Conservation (phyloP, 257 asterid genomes). For the Thymus quinquecostatus region DNA sequence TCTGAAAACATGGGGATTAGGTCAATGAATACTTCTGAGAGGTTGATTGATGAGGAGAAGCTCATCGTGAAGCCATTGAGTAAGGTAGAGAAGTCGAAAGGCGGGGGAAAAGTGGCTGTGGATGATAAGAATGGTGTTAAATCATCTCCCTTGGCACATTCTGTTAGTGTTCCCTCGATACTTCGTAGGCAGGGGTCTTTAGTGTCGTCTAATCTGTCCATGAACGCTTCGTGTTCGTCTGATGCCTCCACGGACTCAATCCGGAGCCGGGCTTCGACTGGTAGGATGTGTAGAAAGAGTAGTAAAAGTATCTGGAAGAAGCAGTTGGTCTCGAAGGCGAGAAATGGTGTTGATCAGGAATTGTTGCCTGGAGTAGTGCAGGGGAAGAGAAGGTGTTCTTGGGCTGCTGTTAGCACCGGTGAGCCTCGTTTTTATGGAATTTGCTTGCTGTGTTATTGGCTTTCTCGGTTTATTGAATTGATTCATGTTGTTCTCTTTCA, state of each 20-base stretch:
- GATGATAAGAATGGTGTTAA: conserved; percentile 28
- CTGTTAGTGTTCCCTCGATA: conserved; percentile 40
- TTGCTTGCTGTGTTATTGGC: not conserved
- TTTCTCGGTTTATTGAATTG: not conserved
- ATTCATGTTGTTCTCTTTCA: not conserved
- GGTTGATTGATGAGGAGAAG: conserved; percentile 19
- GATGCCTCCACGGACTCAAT: conserved; percentile 49
- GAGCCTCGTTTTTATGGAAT: conserved; percentile 14
- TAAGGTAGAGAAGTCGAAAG: conserved; percentile 34
- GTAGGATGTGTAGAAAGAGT: conserved; percentile 39
- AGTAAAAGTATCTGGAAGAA: conserved; percentile 31
- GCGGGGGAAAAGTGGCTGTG: conserved; percentile 38
- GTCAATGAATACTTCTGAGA: conserved; percentile 28
- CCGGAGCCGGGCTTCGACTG: conserved; percentile 45
- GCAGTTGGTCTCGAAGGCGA: conserved; percentile 38
- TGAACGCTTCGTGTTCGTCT: conserved; percentile 40
- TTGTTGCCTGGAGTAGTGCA: conserved; percentile 29
- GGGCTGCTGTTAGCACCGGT: conserved; percentile 47
- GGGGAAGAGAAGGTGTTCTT: conserved; percentile 40
- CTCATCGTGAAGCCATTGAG: conserved; percentile 27
- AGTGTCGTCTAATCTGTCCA: conserved; percentile 32
- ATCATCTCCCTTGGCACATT: conserved; percentile 32
- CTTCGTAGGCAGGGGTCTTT: conserved; percentile 40
- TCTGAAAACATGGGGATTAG: conserved; percentile 32
- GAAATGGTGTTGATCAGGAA: conserved; percentile 27